These are phyloP conservation scores for Chenopodium quinoa DNA, from an alignment of 148 eudicot genomes.

Conservation along the genomic window DNA sequence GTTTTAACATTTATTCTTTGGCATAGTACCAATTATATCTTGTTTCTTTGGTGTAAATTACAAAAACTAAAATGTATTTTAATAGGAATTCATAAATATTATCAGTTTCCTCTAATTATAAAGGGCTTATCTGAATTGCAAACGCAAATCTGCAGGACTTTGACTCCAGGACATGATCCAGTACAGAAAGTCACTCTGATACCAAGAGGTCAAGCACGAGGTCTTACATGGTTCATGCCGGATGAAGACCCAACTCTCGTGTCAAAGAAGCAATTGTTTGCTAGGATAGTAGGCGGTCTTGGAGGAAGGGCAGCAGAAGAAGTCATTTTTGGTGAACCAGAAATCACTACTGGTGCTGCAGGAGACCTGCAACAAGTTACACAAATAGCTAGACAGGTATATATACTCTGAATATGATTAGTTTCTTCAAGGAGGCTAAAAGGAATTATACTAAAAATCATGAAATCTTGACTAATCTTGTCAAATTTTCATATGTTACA, in stretches of 20 bases:
- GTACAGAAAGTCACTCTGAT: slow-evolving; percentile 82
- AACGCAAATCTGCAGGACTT: slow-evolving; percentile 42
- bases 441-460: neutral
- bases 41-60: neutral
- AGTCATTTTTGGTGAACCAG: slow-evolving; percentile 72
- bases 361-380: slow-evolving; percentile 76
- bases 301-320: slow-evolving; percentile 89
- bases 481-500: slow-evolving; percentile 17
- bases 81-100: too few species aligned
- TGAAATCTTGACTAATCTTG: neutral
- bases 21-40: neutral
- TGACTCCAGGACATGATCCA: slow-evolving; percentile 70
- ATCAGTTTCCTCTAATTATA: too few species aligned
- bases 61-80: neutral
- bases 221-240: slow-evolving; percentile 81
- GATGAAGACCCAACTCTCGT: slow-evolving; percentile 59
- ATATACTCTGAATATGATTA: neutral
- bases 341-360: slow-evolving; percentile 86
- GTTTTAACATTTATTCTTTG: neutral
- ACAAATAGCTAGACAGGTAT: slow-evolving; percentile 80
- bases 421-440: too few species aligned
- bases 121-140: neutral
- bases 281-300: slow-evolving; percentile 75
- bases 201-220: slow-evolving; percentile 84
- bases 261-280: slow-evolving; percentile 66